phyloP scores from a whole-genome alignment of 2,329 filamentous ascomycete species.

The Cladophialophora bantiana region DNA sequence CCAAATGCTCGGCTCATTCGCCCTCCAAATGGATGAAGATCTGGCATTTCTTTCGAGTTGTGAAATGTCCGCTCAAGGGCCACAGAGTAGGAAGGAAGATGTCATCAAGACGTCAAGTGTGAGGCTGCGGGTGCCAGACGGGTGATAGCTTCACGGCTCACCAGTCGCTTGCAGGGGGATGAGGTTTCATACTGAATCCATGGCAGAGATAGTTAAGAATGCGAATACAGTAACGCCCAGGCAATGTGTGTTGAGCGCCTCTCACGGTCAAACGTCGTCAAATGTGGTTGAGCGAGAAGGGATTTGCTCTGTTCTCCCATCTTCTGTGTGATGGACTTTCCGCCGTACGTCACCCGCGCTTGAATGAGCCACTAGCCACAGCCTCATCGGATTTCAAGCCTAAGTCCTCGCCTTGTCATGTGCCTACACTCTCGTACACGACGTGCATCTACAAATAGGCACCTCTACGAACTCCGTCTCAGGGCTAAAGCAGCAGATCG shows the following conservation, averaged over 20 bases:
- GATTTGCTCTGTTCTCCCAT: not conserved
- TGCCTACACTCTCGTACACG: too few relatives aligned
- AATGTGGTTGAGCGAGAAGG: not conserved
- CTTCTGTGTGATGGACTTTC: not conserved
- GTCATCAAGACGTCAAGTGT: conserved; percentile 4
- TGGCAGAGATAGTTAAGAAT: not conserved
- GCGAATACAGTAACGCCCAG: not conserved
- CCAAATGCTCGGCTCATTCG: conserved; percentile 60
- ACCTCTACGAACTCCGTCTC: not conserved
- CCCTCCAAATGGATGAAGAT: conserved; percentile 62
- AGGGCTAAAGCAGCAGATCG: not conserved
- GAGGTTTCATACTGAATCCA: conserved; percentile 1
- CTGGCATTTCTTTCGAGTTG: conserved; percentile 28
- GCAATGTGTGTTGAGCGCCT: not conserved
- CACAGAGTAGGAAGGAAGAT: not conserved
- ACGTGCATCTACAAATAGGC: not conserved
- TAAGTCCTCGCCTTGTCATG: not conserved
- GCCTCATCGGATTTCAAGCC: not conserved
- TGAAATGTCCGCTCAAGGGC: conserved; percentile 4
- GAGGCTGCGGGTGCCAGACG: not conserved
- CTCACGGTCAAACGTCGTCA: not conserved
- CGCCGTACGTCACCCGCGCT: not conserved
- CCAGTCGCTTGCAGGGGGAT: not conserved
- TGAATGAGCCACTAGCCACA: not conserved
- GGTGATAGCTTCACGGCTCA: conserved; percentile 7